Base-by-base conservation (phyloP, 2,329 filamentous ascomycete species). In the Cladosporium sp. region DNA sequence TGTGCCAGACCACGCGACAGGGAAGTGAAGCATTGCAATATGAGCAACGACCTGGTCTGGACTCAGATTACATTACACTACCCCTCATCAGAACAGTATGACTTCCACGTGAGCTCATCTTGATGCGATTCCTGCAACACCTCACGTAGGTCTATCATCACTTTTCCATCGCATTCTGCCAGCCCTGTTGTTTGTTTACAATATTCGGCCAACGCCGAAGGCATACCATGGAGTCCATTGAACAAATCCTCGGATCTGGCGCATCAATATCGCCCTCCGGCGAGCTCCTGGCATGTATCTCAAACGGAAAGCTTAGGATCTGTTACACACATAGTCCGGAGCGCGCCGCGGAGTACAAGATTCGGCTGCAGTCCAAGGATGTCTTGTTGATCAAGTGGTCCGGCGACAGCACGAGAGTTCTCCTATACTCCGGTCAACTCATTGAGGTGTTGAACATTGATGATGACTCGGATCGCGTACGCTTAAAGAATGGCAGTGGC, bases 401-500 rank as follows among this genome's bases (percentile, higher is more conserved):
- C 14, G 51, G 21, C 23, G 59, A 70, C 61, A 60, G 48, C 46
- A 57, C 43, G 16, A 54, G 57, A 8, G 43, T 70, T 32, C 56
- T 66, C 21, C 23, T 70, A 5, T 43, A 26, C n/a, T 69, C 68
- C 10, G 25, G 26, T 18, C 63, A 66, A 16, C 36, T 49, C 8
- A 64, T 75, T n/a, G 72, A 75, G 30, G 75, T 83, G 3, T 79
- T 79, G 65, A 79, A 82, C 60, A 69, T 83, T 26, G 69, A 76
- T 2, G 78, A 82, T 62, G 68, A 76, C 1, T 75, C 76, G 65
- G 80, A 79, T 74, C 76, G 72, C 23, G 79, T 81, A 4, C 74
- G 76, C 1, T 77, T 85, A 32, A 79, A 77, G 62, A 84, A 84
- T 71, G 82, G 82, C 26, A 80, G 76, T 4, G 81, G 80, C 3